Percentiles rank a stretch among this genome's conserved stretches.
These are phyloP conservation scores for Auricularia sp. DNA, from an alignment of 768 basidiomycete genomes.

Conservation along the genomic window DNA sequence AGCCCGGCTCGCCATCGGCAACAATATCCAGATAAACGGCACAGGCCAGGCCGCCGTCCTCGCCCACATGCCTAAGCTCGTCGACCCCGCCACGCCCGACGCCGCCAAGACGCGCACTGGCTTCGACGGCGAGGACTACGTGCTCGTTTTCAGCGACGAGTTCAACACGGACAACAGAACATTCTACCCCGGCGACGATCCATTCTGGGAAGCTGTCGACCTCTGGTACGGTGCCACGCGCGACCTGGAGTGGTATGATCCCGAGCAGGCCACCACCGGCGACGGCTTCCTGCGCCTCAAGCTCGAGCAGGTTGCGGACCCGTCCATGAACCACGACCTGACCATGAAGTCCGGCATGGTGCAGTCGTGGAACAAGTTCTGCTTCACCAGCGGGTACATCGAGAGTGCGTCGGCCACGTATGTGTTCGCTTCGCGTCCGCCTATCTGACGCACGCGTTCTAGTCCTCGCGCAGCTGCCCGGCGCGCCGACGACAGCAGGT, in stretches of 20 bases:
- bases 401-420: constrained; percentile 33
- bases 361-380: constrained; percentile 88
- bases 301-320: constrained; percentile 40
- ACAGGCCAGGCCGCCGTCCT: constrained; percentile 81
- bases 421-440: too few species aligned
- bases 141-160: constrained; percentile 84
- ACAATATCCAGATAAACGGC: constrained; percentile 51
- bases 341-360: constrained; percentile 54
- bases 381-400: constrained; percentile 87
- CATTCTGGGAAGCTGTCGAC: constrained; percentile 79
- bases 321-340: constrained; percentile 40
- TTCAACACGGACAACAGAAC: constrained; percentile 65
- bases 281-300: constrained; percentile 61
- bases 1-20: constrained; percentile 24
- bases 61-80: constrained; percentile 51
- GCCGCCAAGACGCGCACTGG: constrained; percentile 48
- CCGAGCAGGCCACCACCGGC: constrained; percentile 35
- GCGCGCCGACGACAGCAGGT: background rate
- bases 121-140: constrained; percentile 64
- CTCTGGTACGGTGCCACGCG: constrained; percentile 52
- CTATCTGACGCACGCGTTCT: background rate
- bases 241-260: constrained; percentile 14
- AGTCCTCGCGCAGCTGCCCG: background rate
- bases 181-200: constrained; percentile 75
- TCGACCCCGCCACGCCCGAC: constrained; percentile 70